phyloP scores from a whole-genome alignment of 208 protist species.

The Crithidia acanthocephali region DNA sequence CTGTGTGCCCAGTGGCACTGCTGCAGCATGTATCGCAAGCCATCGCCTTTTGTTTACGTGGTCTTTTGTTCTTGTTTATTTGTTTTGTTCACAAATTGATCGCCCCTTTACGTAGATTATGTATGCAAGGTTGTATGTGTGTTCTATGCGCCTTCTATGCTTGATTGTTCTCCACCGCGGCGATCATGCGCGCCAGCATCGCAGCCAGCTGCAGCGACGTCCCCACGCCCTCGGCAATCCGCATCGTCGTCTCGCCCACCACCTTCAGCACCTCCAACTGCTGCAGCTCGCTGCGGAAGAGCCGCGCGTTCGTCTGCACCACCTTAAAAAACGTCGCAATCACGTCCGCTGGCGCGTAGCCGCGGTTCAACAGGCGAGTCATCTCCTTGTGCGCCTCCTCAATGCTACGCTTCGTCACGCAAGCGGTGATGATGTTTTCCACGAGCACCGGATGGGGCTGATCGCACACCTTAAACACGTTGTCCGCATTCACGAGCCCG shows the following conservation, averaged over 20 bases:
- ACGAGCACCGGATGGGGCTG: conserved; percentile 97
- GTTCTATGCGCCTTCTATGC: conserved; percentile 22
- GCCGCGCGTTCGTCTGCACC: conserved; percentile 49
- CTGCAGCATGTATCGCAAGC: no score
- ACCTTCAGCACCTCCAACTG: conserved; percentile 81
- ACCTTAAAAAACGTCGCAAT: conserved; percentile 97
- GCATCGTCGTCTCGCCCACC: conserved; percentile 89
- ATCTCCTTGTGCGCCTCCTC: conserved; percentile 80
- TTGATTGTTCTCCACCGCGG: conserved; percentile 30
- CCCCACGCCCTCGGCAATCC: conserved; percentile 85
- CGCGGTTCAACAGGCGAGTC: conserved; percentile 79
- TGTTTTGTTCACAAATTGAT: no score
- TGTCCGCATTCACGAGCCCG: conserved; percentile 95
- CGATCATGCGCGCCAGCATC: conserved; percentile 82
- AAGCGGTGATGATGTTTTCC: conserved; percentile 90
- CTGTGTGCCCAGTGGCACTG: no score
- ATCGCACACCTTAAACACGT: conserved; percentile 99
- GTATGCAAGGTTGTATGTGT: background rate
- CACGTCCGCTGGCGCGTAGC: conserved; percentile 97
- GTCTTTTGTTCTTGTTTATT: background rate
- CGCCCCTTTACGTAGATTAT: background rate
- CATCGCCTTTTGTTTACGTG: no score
- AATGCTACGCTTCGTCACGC: conserved; percentile 80
- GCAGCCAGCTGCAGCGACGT: conserved; percentile 85
- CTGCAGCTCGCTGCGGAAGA: conserved; percentile 76